Evolutionary conservation across 352 stramenopile genomes (phyloP).

Genomic region (Thalassiosira hispida): DNA sequence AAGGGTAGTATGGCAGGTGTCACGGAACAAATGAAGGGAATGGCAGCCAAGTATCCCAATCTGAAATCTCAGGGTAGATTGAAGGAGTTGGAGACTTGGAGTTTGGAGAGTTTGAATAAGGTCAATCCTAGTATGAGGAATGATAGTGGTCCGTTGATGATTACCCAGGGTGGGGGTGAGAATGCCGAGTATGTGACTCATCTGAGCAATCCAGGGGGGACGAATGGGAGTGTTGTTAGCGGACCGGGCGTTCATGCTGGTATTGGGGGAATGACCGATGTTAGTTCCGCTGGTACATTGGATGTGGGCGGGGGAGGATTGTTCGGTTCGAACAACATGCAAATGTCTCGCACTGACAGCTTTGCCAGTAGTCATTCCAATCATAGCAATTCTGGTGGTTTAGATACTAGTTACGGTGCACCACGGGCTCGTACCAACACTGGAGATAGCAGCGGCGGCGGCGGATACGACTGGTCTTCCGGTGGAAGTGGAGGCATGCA

Average conservation of each 20-base stretch:
- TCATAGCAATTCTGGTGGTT: background rate
- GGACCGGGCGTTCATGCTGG: background rate
- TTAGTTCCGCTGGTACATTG: too few relatives aligned
- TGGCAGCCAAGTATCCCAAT: slow-evolving; percentile 50
- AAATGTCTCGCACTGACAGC: background rate
- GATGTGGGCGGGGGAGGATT: slow-evolving; percentile 5
- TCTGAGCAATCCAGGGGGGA: background rate
- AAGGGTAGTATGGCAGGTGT: slow-evolving; percentile 48
- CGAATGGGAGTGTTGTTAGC: background rate
- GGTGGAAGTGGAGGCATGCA: background rate
- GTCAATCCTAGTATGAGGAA: slow-evolving; percentile 28
- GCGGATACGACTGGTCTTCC: slow-evolving; percentile 7
- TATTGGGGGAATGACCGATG: slow-evolving; percentile 8
- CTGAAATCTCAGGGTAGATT: slow-evolving; percentile 63
- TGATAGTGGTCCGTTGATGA: slow-evolving; percentile 17
- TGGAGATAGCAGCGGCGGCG: background rate
- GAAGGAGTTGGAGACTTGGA: slow-evolving; percentile 68
- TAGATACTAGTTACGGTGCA: slow-evolving; percentile 7
- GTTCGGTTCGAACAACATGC: background rate
- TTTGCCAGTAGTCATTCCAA: slow-evolving; percentile 16
- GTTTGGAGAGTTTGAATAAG: slow-evolving; percentile 26
- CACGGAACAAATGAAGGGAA: slow-evolving; percentile 58
- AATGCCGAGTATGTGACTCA: slow-evolving; percentile 5
- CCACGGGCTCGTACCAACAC: background rate
- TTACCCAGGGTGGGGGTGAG: slow-evolving; percentile 19